A percentile compares a stretch with the other conserved stretches of the same genome.
phyloP scores from a whole-genome alignment of 257 asterid genomes.

The Gentiana dahurica region DNA sequence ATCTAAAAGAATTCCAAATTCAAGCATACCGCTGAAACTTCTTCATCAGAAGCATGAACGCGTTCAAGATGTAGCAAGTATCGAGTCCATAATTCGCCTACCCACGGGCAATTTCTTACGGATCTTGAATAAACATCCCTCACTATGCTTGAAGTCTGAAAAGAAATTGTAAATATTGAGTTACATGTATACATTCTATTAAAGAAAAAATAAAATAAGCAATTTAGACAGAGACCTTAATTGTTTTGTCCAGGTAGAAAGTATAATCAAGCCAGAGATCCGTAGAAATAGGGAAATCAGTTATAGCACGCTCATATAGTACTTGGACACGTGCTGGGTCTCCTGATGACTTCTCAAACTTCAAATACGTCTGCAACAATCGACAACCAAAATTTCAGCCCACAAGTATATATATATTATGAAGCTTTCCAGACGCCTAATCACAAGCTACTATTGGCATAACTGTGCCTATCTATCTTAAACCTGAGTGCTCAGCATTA shows the following conservation, averaged over 20 bases:
- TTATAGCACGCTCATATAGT: slow-evolving; percentile 82
- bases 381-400: slow-evolving; percentile 8
- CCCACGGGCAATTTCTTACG: slow-evolving; percentile 93
- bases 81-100: slow-evolving; percentile 85
- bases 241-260: slow-evolving; percentile 72
- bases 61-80: slow-evolving; percentile 80
- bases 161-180: slow-evolving; percentile 1
- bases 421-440: neutral
- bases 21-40: slow-evolving; percentile 51
- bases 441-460: too few relatives aligned
- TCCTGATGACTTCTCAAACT: slow-evolving; percentile 84
- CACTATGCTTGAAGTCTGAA: slow-evolving; percentile 72
- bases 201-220: neutral
- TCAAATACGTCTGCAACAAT: slow-evolving; percentile 60
- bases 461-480: too few relatives aligned
- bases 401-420: neutral
- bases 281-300: slow-evolving; percentile 63
- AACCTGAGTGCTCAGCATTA: too few relatives aligned
- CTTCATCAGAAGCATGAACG: slow-evolving; percentile 65
- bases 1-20: neutral
- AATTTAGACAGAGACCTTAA: slow-evolving; percentile 51
- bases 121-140: slow-evolving; percentile 78
- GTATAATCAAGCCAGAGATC: slow-evolving; percentile 84
- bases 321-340: slow-evolving; percentile 95
- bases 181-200: neutral